phyloP scores from a whole-genome alignment of 805 yeast species.

The Schwanniomyces sp. region DNA sequence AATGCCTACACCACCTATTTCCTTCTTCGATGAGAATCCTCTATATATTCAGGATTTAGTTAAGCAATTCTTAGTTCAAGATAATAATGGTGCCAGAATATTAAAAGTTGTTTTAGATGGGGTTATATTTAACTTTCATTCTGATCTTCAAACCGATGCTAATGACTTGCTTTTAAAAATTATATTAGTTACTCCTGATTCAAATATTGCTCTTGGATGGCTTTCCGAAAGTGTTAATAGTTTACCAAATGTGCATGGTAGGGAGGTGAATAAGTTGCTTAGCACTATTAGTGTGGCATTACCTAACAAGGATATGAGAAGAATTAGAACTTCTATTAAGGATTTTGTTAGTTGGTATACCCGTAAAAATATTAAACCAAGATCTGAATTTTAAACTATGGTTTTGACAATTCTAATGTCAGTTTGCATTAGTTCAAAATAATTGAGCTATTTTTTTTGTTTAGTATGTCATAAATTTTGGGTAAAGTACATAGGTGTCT shows the following conservation, averaged over 20 bases:
- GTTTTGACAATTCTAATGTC: background rate
- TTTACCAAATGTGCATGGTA: conserved; percentile 65
- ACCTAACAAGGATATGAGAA: conserved; percentile 66
- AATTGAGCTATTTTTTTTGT: background rate
- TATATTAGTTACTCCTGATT: conserved; percentile 50
- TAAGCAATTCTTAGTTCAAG: conserved; percentile 38
- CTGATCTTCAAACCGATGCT: conserved; percentile 70
- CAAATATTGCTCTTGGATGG: conserved; percentile 55
- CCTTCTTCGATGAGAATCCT: conserved; percentile 59
- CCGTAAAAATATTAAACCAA: conserved; percentile 61
- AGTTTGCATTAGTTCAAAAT: background rate
- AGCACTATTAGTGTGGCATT: conserved; percentile 59
- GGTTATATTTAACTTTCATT: conserved; percentile 67
- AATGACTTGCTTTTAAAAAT: conserved; percentile 70
- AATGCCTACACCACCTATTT: conserved; percentile 73
- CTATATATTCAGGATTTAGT: conserved; percentile 50
- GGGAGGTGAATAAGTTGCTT: conserved; percentile 66
- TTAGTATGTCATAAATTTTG: background rate
- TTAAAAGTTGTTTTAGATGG: conserved; percentile 59
- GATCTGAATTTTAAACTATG: conserved; percentile 18
- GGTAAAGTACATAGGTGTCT: background rate
- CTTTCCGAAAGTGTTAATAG: conserved; percentile 51
- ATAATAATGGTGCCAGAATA: conserved; percentile 58
- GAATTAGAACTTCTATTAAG: conserved; percentile 67
- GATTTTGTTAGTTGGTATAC: conserved; percentile 84